phyloP scores from a whole-genome alignment of 148 eudicot species.

The Chenopodium suecicum region DNA sequence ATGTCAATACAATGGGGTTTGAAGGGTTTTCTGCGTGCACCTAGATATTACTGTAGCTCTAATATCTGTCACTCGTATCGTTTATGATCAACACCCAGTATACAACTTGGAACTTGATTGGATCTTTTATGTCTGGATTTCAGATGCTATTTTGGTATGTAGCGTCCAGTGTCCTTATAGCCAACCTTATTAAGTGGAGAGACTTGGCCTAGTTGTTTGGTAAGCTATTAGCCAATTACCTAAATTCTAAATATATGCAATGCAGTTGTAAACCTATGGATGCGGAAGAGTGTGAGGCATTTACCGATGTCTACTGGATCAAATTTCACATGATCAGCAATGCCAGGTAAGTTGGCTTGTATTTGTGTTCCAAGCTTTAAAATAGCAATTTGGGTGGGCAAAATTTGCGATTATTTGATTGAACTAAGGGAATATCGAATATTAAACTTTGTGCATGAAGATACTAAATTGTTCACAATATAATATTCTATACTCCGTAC shows the following conservation, averaged over 20 bases:
- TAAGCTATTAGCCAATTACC: background rate
- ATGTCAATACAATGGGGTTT: background rate
- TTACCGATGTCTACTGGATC: conserved; percentile 90
- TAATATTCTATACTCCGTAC: no score
- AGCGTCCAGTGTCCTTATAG: background rate
- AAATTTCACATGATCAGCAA: conserved; percentile 63
- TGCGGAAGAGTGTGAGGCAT: conserved; percentile 83
- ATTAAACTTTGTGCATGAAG: background rate
- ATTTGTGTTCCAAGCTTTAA: background rate
- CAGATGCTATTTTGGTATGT: background rate
- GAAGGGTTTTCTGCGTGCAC: background rate
- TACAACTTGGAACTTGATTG: background rate
- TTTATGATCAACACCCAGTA: no score
- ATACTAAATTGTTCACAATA: background rate
- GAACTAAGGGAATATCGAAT: background rate
- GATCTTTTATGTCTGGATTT: conserved; percentile 1
- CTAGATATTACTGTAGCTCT: background rate
- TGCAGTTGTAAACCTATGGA: conserved; percentile 92
- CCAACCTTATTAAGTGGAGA: background rate
- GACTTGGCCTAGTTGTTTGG: background rate
- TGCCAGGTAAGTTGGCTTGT: conserved; percentile 52
- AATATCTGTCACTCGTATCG: no score
- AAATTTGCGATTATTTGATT: background rate
- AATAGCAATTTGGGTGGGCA: background rate
- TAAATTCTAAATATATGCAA: conserved; percentile 9